Evolutionary conservation across 2,329 filamentous ascomycete species (phyloP), one percentile per base, ranked within the genome.

Genomic region (Ustulina deusta): DNA sequence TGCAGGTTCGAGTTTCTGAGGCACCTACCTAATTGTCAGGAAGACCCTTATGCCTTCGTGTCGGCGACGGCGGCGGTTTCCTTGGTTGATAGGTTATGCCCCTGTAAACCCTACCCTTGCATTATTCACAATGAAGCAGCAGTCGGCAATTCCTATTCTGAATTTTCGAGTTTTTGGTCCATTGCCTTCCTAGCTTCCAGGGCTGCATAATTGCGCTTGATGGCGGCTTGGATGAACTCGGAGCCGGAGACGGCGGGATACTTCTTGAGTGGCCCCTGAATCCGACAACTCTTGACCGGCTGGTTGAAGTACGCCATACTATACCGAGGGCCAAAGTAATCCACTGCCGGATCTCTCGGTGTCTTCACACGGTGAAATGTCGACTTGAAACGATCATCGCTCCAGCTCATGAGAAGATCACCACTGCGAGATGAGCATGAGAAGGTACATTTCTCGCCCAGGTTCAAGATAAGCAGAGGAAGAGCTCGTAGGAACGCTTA

Each of bases 251-350:
- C 82, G 64, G 83, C 75, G 1, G 86, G 84, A 77, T 90, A 91
- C 78, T 90, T 91, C 78, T 87, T 87, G 75, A 78, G 56, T 1
- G 87, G 88, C 0, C 88, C 89, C 74, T 90, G 87, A 44, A 90
- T 89, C 69, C 81, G 74, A 10, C 83, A 83, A 75, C 89, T 85
- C 63, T 82, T 84, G 75, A 84, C 85, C 0, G 88, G 87, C 78
- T 90, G 88, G 71, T 90, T 90, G 78, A 90, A 90, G 72, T 86
- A 91, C 7, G 89, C 89, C 74, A 91, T 87, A 75, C 86, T 89
- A 75, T 89, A 91, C 48, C 89, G 82, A 71, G 86, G 83, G 5
- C 87, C 87, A 72, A 84, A 90, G 74, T 84, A 88, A 72, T 85
- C 83, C 7, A 74, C 74, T 52, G 84, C 82, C 0, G 81, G 80